Evolutionary conservation across 2,329 filamentous ascomycete species (phyloP), one percentile per base, ranked within the genome.

Genomic region (Botrytis cinerea): DNA sequence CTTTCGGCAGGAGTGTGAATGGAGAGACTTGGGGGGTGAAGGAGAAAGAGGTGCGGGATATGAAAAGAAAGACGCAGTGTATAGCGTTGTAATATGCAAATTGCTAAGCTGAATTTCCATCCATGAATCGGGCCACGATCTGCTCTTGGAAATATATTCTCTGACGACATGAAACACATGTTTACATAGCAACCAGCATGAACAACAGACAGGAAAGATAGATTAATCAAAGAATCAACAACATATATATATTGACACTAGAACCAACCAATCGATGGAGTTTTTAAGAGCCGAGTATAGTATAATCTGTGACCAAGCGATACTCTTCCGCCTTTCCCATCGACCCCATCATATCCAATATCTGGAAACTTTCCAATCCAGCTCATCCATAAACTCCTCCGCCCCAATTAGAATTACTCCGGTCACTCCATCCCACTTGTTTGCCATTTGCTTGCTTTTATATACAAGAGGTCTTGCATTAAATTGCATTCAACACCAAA

Each of bases 381-480:
- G 40, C 18, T 35, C 25, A 28, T 43, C 9, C n/a, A 43, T n/a
- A 28, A 68, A 57, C 46, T 43, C 66, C 66, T n/a, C 48, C 35
- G 32, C 48, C 25, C 45, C 43, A 57, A 43, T 57, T 28, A 57
- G 35, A 28, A 57, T 57, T 68, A 57, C 35, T 35, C 66, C 66
- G 3, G n/a, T 51, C 18, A 25, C 28, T 43, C n/a, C 48, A 45
- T 69, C 4, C 32, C 9, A n/a, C 18, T 57, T 28, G 48, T 10
- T 57, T 32, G 25, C 35, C 28, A 57, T 6, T 69, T 45, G 18
- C 38, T 57, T 57, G 38, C 46, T 32, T 45, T 69, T 69, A 32
- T 69, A 43, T 57, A 69, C 66, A 57, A 43, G 18, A 43, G 6
- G n/a, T 25, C 48, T 43, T 69, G 48, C 66, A 57, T 57, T 57